These are phyloP conservation scores for Rutstroemia sp. DNA, from an alignment of 2,329 filamentous ascomycete species.

Conservation along the genomic window DNA sequence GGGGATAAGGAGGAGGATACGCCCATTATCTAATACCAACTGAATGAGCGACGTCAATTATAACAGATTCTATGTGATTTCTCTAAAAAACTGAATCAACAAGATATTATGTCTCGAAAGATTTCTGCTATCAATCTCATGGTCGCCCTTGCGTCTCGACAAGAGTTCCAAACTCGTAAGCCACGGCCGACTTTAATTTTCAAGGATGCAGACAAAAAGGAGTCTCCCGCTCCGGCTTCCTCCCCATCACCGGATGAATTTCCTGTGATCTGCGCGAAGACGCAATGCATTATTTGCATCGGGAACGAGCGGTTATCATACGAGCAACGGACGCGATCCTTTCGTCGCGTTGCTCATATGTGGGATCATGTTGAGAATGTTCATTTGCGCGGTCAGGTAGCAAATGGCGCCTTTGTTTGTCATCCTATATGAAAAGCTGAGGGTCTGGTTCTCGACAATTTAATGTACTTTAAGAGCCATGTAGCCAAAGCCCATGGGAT, in stretches of 20 bases:
- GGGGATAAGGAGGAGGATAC: conserved; percentile 5
- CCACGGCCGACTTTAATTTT: neutral
- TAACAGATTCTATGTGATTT: conserved; percentile 16
- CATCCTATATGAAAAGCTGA: too few relatives aligned
- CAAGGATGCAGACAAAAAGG: conserved; percentile 3
- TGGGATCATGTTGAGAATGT: too few relatives aligned
- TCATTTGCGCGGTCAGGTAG: too few relatives aligned
- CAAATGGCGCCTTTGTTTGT: too few relatives aligned
- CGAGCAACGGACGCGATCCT: neutral
- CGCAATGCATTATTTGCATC: conserved; percentile 10
- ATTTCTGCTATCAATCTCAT: conserved; percentile 5
- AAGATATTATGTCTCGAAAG: conserved; percentile 7
- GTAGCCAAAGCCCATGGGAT: too few relatives aligned
- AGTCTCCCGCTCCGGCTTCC: neutral
- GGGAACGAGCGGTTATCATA: conserved; percentile 2
- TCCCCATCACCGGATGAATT: neutral
- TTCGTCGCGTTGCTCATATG: too few relatives aligned
- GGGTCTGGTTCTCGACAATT: too few relatives aligned
- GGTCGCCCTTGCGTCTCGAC: neutral
- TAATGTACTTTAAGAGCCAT: too few relatives aligned
- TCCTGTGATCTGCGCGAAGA: conserved; percentile 3
- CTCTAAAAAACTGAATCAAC: conserved; percentile 11
- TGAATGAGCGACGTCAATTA: conserved; percentile 14
- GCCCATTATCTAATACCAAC: conserved; percentile 15
- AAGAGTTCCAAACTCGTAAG: neutral